These are phyloP conservation scores for Trichophaea hybrida DNA, from an alignment of 2,329 filamentous ascomycete genomes.

Conservation along the genomic window DNA sequence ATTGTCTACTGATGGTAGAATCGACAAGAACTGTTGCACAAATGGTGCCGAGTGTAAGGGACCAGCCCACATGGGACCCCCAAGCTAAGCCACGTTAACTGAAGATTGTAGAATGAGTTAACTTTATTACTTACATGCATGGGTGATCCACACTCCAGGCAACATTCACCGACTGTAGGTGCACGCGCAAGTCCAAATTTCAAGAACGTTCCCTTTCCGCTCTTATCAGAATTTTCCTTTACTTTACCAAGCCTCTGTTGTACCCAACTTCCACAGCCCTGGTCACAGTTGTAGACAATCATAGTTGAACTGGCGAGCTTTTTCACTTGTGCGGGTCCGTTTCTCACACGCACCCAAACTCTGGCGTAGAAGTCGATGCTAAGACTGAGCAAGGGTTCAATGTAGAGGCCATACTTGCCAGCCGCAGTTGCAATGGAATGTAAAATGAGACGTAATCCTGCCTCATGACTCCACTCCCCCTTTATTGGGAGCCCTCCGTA, in stretches of 20 bases:
- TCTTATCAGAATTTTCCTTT: conserved; percentile 53
- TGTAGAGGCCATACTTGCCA: conserved; percentile 69
- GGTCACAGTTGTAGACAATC: conserved; percentile 80
- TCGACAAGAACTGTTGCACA: conserved; percentile 60
- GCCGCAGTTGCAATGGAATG: conserved; percentile 68
- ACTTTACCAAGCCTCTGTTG: conserved; percentile 65
- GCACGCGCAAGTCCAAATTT: conserved; percentile 64
- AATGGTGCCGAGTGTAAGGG: conserved; percentile 75
- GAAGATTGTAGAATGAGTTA: not conserved
- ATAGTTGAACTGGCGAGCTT: conserved; percentile 83
- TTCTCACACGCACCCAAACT: conserved; percentile 69
- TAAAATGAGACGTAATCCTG: conserved; percentile 70
- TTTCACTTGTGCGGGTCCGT: conserved; percentile 74
- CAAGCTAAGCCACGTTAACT: conserved; percentile 35
- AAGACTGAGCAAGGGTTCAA: conserved; percentile 80
- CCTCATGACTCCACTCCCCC: conserved; percentile 75
- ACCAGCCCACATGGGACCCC: conserved; percentile 89
- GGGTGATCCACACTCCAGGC: conserved; percentile 71
- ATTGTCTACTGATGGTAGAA: conserved; percentile 51
- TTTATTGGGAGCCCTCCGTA: conserved; percentile 85
- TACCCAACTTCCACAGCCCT: conserved; percentile 81
- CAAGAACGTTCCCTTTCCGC: conserved; percentile 53
- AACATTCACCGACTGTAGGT: conserved; percentile 51
- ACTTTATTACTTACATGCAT: conserved; percentile 43
- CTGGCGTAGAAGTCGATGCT: conserved; percentile 94